Conservation (phyloP, 2,329 filamentous ascomycete genomes). For the Hyphodiscus sp. region DNA sequence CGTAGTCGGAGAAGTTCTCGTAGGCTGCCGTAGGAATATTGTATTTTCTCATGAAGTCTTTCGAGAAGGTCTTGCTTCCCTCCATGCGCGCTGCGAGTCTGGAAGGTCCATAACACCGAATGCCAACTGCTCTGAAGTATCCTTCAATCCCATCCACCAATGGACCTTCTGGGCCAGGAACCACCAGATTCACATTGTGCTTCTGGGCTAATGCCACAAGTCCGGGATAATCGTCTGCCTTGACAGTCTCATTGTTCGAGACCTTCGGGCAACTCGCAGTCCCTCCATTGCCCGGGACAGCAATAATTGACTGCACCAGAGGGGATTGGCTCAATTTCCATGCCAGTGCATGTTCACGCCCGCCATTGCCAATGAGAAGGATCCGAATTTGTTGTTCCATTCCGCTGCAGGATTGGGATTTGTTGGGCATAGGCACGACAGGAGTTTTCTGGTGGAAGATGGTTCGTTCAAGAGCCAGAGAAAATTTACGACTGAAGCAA, state of each 20-base stretch:
- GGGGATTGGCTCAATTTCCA: slow-evolving; percentile 89
- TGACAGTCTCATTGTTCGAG: slow-evolving; percentile 60
- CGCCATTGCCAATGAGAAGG: slow-evolving; percentile 87
- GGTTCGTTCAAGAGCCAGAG: no score
- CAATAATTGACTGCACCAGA: slow-evolving; percentile 67
- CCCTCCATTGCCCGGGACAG: slow-evolving; percentile 78
- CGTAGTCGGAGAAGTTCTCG: slow-evolving; percentile 77
- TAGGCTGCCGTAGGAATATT: slow-evolving; percentile 87
- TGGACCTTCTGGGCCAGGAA: slow-evolving; percentile 90
- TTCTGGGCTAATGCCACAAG: slow-evolving; percentile 70
- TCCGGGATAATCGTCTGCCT: slow-evolving; percentile 66
- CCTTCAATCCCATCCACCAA: slow-evolving; percentile 85
- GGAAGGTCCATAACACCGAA: slow-evolving; percentile 66
- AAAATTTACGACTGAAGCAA: no score
- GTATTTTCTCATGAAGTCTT: slow-evolving; percentile 94
- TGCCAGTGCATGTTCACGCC: slow-evolving; percentile 87
- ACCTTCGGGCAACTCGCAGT: slow-evolving; percentile 66
- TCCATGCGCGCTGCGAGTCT: slow-evolving; percentile 83
- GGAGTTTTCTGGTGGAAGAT: neutral
- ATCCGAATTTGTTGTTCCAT: slow-evolving; percentile 41
- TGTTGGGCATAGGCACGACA: neutral
- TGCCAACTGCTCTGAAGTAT: slow-evolving; percentile 54
- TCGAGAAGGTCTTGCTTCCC: slow-evolving; percentile 94
- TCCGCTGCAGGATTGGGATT: slow-evolving; percentile 1
- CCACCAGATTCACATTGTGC: slow-evolving; percentile 71